Conservation (phyloP, 768 basidiomycete genomes). For the Pisolithus orientalis region DNA sequence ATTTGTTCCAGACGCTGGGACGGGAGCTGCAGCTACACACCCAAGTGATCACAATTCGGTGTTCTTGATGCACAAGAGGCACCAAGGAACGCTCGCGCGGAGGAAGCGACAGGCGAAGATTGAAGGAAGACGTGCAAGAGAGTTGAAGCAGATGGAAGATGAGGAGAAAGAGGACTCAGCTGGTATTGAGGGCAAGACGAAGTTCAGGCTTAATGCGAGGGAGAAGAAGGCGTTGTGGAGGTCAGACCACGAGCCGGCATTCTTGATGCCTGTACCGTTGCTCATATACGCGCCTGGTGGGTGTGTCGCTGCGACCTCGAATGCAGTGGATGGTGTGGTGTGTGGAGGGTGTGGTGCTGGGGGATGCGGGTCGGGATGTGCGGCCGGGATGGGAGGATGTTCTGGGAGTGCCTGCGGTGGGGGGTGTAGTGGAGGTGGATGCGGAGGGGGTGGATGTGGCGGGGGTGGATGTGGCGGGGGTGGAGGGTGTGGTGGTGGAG, state of each 20-base stretch:
- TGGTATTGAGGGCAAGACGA: too few relatives aligned
- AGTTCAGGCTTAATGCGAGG: not conserved
- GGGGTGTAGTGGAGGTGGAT: constrained; percentile 16
- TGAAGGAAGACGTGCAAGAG: constrained; percentile 22
- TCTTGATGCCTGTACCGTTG: constrained; percentile 35
- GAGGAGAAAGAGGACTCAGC: not conserved
- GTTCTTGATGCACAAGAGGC: constrained; percentile 26
- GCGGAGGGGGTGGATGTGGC: not conserved
- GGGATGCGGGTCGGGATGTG: constrained; percentile 2
- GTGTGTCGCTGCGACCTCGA: constrained; percentile 5
- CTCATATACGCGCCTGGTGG: constrained; percentile 20
- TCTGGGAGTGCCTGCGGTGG: constrained; percentile 19
- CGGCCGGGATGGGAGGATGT: not conserved
- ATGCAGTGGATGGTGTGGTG: not conserved
- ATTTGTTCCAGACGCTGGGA: not conserved
- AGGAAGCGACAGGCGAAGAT: constrained; percentile 20
- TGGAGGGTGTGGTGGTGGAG: not conserved
- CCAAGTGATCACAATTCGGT: constrained; percentile 50
- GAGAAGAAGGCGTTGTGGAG: not conserved
- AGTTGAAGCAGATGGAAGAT: constrained; percentile 18
- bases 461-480: not conserved
- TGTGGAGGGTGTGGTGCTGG: constrained; percentile 8
- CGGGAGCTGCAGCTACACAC: constrained; percentile 39
- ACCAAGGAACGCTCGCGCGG: constrained; percentile 14
- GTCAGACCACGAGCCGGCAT: constrained; percentile 26